Percentiles rank a stretch among this genome's conserved stretches.
Evolutionary conservation across 208 protist species (phyloP).

Genomic region (Trypanosomatidae sp.): DNA sequence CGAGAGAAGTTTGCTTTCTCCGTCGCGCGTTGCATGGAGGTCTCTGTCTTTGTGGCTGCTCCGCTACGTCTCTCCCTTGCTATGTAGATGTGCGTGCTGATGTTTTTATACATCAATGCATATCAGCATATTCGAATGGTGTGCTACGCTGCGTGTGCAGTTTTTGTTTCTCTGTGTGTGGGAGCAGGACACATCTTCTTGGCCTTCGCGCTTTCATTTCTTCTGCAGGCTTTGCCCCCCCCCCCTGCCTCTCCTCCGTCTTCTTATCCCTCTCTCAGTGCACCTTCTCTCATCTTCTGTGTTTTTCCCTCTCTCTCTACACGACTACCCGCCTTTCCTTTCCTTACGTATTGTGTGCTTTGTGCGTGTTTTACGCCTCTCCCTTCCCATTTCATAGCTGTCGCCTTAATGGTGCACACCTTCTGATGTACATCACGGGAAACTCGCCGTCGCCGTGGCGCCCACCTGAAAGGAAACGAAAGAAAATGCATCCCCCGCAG

Average conservation of each 20-base stretch:
- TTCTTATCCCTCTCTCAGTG: background rate
- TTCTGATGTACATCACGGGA: background rate
- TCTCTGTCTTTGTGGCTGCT: background rate
- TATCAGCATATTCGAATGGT: background rate
- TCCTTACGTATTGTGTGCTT: background rate
- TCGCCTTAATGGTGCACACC: background rate
- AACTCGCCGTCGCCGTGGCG: background rate
- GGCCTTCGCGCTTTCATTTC: background rate
- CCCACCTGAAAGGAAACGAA: background rate
- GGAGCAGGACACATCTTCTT: no score
- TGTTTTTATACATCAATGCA: background rate
- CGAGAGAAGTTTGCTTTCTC: no score
- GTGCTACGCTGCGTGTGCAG: background rate
- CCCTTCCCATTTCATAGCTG: background rate
- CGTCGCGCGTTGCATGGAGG: background rate
- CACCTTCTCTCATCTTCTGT: background rate
- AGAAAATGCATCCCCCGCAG: background rate
- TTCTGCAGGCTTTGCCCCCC: background rate
- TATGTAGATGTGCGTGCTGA: background rate
- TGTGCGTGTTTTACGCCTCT: background rate
- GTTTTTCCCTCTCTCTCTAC: background rate
- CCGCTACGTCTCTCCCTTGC: background rate
- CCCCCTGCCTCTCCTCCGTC: background rate
- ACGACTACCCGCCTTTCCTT: background rate
- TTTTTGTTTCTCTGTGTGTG: background rate